phyloP scores from a whole-genome alignment of 768 basidiomycete genomes.

The Suillus cothurnatus region DNA sequence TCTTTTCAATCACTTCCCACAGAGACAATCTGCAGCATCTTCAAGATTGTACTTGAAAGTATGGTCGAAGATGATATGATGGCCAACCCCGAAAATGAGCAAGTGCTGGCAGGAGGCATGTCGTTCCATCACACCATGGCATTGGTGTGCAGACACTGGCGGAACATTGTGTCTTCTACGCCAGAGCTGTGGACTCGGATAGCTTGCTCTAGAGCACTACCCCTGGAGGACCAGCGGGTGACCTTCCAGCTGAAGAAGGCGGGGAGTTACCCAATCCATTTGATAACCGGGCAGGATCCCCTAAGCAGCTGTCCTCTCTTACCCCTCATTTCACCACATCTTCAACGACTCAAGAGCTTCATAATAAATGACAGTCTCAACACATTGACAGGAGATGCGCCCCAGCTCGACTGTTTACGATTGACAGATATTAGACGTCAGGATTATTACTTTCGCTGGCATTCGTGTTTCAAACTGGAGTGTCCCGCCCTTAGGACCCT shows the following conservation, averaged over 20 bases:
- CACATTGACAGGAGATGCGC: not conserved
- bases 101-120: not conserved
- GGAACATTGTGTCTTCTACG: not conserved
- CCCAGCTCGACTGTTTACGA: not conserved
- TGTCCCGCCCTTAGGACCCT: not conserved
- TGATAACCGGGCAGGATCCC: not conserved
- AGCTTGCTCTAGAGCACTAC: too few species aligned
- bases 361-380: not conserved
- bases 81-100: not conserved
- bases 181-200: not conserved
- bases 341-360: not conserved
- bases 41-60: not conserved
- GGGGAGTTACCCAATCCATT: not conserved
- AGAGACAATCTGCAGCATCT: not conserved
- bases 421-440: not conserved
- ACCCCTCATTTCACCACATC: not conserved
- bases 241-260: not conserved
- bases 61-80: not conserved
- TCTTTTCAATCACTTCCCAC: not conserved
- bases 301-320: too few species aligned
- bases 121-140: not conserved
- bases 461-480: not conserved
- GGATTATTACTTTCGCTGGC: rapidly evolving
- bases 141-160: not conserved
- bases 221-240: too few species aligned